Conservation (phyloP, 1,284 basidiomycete genomes). For the Rhodotorula sp. region DNA sequence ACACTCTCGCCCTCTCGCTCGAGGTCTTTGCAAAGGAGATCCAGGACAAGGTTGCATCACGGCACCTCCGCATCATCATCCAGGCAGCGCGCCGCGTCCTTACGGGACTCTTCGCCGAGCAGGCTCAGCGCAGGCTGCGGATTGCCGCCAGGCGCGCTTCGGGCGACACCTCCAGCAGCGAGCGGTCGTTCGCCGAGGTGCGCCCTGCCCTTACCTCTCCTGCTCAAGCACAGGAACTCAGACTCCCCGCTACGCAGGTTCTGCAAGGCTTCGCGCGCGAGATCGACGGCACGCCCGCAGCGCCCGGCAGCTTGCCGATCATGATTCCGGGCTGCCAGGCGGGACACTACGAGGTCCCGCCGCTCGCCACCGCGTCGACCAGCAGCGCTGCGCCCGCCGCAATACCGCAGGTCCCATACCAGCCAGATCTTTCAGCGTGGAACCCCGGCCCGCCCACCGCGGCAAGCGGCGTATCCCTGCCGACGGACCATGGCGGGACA, state of each 20-base stretch:
- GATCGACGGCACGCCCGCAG: background rate
- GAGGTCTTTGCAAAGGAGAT: slow-evolving; percentile 21
- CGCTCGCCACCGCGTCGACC: background rate
- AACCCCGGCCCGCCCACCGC: background rate
- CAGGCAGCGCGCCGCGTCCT: slow-evolving; percentile 16
- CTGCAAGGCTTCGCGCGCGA: slow-evolving; percentile 6
- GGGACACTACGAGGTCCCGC: background rate
- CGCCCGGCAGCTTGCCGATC: background rate
- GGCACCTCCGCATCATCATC: slow-evolving; percentile 13
- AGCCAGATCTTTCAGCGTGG: background rate
- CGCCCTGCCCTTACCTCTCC: background rate
- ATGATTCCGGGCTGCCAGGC: background rate
- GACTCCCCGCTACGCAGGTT: background rate
- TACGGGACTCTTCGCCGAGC: slow-evolving; percentile 21
- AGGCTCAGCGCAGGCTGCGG: slow-evolving; percentile 11
- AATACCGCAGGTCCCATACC: background rate
- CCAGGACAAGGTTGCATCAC: slow-evolving; percentile 4
- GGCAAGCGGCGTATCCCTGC: background rate
- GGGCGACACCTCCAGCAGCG: background rate
- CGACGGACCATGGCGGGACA: background rate
- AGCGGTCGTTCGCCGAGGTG: slow-evolving; percentile 28
- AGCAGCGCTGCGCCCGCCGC: background rate
- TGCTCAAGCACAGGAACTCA: background rate
- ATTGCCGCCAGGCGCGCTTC: background rate
- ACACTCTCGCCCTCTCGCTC: slow-evolving; percentile 18